phyloP scores from a whole-genome alignment of 202 grass and related monocot genomes.

The Elaeis oleifera region DNA sequence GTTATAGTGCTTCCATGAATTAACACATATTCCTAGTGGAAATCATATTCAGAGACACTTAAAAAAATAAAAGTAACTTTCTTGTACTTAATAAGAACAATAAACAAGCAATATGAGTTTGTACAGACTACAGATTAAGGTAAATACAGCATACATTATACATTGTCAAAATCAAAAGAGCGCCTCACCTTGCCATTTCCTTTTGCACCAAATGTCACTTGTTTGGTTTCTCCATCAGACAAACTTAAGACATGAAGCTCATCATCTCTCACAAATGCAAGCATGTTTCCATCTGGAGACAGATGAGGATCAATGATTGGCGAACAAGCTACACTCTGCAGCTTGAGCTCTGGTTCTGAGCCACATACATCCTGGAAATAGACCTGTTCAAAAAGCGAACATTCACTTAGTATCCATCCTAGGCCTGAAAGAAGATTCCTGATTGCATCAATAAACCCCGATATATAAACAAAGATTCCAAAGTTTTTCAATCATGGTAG shows the following conservation, averaged over 20 bases:
- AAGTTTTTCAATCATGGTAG: too few species aligned
- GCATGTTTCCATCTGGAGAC: conserved; percentile 83
- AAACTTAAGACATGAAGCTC: conserved; percentile 61
- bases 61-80: too few species aligned
- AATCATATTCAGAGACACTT: too few species aligned
- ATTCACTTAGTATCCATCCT: conserved; percentile 9
- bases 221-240: conserved; percentile 46
- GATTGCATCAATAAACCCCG: background rate
- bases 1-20: too few species aligned
- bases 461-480: too few species aligned
- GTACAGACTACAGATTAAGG: background rate
- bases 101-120: background rate
- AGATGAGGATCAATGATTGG: conserved; percentile 89
- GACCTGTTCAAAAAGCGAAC: conserved; percentile 44
- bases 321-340: conserved; percentile 52
- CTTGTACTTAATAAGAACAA: too few species aligned
- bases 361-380: conserved; percentile 94
- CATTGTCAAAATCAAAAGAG: conserved; percentile 14
- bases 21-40: too few species aligned
- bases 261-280: conserved; percentile 85
- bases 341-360: conserved; percentile 74
- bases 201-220: conserved; percentile 71
- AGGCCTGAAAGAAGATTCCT: background rate
- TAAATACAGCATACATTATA: background rate
- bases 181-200: conserved; percentile 65